Evolutionary conservation across 805 yeast genomes (phyloP).

Genomic region (Suhomyces prunicola): DNA sequence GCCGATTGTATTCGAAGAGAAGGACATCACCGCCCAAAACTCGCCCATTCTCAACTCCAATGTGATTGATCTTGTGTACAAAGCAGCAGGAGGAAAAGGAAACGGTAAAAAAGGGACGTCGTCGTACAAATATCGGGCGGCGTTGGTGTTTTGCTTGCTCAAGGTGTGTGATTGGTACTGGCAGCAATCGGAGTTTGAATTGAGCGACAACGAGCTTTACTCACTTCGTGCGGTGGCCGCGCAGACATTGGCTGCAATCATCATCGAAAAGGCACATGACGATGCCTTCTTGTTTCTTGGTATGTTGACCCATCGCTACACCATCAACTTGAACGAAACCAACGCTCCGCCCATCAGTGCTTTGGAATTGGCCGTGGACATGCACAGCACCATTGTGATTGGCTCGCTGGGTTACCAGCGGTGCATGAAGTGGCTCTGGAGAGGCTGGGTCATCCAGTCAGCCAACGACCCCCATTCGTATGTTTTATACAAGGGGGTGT

Average conservation of each 20-base stretch:
- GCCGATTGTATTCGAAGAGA: constrained; percentile 58
- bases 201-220: constrained; percentile 66
- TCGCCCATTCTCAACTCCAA: constrained; percentile 57
- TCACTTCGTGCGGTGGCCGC: constrained; percentile 64
- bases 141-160: constrained; percentile 65
- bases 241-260: constrained; percentile 63
- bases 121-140: constrained; percentile 61
- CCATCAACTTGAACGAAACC: constrained; percentile 57
- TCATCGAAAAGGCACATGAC: constrained; percentile 61
- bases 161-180: constrained; percentile 80
- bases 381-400: constrained; percentile 74
- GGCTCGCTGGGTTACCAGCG: constrained; percentile 81
- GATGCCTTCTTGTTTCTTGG: constrained; percentile 66
- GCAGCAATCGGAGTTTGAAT: constrained; percentile 53
- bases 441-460: constrained; percentile 87
- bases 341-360: constrained; percentile 71
- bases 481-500: constrained; percentile 58
- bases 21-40: constrained; percentile 50
- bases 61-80: constrained; percentile 57
- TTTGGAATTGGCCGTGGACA: constrained; percentile 80
- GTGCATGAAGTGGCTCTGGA: constrained; percentile 87
- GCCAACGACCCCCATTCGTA: constrained; percentile 66
- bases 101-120: constrained; percentile 52
- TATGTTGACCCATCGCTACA: constrained; percentile 73
- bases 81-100: constrained; percentile 81